phyloP scores from a whole-genome alignment of 768 basidiomycete species.

The Suillus subaureus region DNA sequence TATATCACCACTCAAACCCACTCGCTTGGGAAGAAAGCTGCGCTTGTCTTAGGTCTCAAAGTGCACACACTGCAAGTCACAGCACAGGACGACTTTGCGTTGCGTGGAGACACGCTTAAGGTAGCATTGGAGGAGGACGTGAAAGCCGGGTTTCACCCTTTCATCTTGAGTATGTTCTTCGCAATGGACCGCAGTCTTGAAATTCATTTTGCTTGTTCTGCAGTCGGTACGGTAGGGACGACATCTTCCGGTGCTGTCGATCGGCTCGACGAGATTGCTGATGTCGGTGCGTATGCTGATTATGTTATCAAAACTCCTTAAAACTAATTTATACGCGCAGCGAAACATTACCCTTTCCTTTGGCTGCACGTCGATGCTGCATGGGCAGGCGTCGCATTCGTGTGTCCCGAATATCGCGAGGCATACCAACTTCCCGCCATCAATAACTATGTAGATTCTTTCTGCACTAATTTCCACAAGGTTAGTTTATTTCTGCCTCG shows the following conservation, averaged over 20 bases:
- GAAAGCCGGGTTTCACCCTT: conserved; percentile 65
- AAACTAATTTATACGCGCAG: conserved; percentile 37
- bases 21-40: conserved; percentile 80
- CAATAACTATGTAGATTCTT: conserved; percentile 76
- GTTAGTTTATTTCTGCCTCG: conserved; percentile 29
- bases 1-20: conserved; percentile 93
- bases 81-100: conserved; percentile 61
- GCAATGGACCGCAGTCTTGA: not conserved
- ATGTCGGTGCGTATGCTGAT: conserved; percentile 54
- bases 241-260: conserved; percentile 92
- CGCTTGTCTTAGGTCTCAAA: conserved; percentile 76
- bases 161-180: conserved; percentile 63
- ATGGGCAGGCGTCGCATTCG: conserved; percentile 86
- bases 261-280: conserved; percentile 69
- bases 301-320: not conserved
- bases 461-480: conserved; percentile 94
- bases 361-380: conserved; percentile 91
- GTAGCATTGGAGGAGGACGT: conserved; percentile 67
- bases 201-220: not conserved
- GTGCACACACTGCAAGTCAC: conserved; percentile 72
- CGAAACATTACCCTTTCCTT: conserved; percentile 58
- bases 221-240: conserved; percentile 89
- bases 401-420: conserved; percentile 77
- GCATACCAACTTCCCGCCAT: conserved; percentile 64
- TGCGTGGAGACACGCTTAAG: conserved; percentile 66